Evolutionary conservation across 305 asterid genomes (phyloP).

Genomic region (Fraxinus platypoda): DNA sequence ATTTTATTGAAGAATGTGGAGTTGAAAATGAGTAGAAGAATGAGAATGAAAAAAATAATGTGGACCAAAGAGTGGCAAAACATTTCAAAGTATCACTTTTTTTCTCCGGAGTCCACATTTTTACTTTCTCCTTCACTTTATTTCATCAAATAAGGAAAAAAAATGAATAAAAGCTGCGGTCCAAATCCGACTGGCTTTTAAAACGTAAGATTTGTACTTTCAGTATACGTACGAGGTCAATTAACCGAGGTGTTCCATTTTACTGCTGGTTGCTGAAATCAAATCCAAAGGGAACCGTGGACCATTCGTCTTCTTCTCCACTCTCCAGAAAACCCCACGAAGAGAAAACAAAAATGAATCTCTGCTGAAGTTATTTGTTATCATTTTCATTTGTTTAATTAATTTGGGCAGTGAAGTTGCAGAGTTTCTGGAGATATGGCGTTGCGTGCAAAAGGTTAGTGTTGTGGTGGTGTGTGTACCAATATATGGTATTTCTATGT

Average conservation of each 20-base stretch:
- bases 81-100: too few relatives aligned
- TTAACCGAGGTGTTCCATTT: background rate
- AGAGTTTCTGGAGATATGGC: constrained; percentile 33
- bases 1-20: too few relatives aligned
- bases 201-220: background rate
- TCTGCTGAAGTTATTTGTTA: background rate
- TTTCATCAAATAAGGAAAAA: too few relatives aligned
- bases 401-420: background rate
- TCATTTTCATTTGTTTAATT: background rate
- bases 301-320: background rate
- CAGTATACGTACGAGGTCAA: background rate
- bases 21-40: too few relatives aligned
- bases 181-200: background rate
- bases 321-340: background rate
- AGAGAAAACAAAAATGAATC: background rate
- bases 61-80: too few relatives aligned
- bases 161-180: too few relatives aligned
- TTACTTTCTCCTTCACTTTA: too few relatives aligned
- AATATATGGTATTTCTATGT: background rate
- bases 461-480: background rate
- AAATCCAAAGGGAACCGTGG: background rate
- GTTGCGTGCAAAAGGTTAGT: constrained; percentile 44
- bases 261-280: background rate
- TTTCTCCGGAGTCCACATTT: too few relatives aligned
- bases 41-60: too few relatives aligned